Conservation (phyloP, 495 filamentous ascomycete species). For the Xylaria castorea region DNA sequence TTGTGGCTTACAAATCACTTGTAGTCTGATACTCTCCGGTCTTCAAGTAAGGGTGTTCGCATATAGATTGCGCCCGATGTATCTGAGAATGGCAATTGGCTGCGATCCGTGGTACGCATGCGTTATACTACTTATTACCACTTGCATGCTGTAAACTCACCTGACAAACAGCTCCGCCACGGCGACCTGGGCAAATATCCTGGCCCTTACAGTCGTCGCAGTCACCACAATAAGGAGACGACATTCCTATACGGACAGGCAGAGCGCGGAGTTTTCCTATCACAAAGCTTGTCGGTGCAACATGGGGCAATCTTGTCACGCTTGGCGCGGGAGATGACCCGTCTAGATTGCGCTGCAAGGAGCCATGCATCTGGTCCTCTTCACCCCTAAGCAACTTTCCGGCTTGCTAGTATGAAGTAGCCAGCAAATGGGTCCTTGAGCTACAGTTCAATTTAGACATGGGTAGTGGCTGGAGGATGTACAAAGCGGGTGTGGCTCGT, state of each 20-base stretch:
- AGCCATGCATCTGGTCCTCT: not conserved
- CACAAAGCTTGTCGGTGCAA: not conserved
- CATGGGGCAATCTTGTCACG: not conserved
- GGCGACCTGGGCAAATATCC: not conserved
- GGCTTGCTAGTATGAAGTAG: not conserved
- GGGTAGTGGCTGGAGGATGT: not conserved
- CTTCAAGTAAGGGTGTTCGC: not conserved
- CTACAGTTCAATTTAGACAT: not conserved
- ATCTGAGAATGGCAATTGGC: not conserved
- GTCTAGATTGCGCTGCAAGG: not conserved
- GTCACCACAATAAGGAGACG: not conserved
- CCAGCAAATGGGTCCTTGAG: not conserved
- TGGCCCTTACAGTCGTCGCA: not conserved
- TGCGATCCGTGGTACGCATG: not conserved
- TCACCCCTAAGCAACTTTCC: not conserved
- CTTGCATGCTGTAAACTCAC: not conserved
- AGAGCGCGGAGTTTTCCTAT: not conserved
- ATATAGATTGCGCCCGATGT: not conserved
- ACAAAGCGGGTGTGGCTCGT: not conserved
- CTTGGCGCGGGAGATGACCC: not conserved
- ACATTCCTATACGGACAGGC: not conserved
- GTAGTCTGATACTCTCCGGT: not conserved
- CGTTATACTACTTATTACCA: not conserved
- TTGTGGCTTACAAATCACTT: not conserved
- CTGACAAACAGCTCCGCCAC: not conserved